Evolutionary conservation across 2,329 filamentous ascomycete species (phyloP).

Genomic region (Pseudogymnoascus sp.): DNA sequence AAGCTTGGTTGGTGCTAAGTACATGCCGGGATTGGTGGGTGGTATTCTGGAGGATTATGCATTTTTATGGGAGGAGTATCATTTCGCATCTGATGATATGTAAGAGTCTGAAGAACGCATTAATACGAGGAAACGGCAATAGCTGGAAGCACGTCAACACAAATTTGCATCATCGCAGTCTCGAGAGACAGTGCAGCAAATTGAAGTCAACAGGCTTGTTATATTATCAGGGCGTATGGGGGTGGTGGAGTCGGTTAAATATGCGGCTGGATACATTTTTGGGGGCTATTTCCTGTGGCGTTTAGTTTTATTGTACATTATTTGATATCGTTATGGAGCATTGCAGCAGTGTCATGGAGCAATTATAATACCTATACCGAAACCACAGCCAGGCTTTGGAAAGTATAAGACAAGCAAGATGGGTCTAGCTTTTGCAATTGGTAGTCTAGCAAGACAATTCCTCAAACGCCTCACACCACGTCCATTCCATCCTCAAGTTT

Average conservation of each 20-base stretch:
- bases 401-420: not conserved
- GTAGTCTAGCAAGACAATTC: not conserved
- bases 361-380: not conserved
- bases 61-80: slow-evolving; percentile 96
- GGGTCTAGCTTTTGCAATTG: not conserved
- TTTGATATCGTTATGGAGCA: not conserved
- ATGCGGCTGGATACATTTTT: not conserved
- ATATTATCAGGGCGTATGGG: not conserved
- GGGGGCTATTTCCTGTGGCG: not conserved
- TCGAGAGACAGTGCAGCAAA: not conserved
- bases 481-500: not conserved
- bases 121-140: not conserved
- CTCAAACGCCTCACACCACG: not conserved
- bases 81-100: slow-evolving; percentile 47
- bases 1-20: slow-evolving; percentile 44
- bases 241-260: not conserved
- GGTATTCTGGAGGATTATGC: slow-evolving; percentile 93
- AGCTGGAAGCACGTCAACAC: not conserved
- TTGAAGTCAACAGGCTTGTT: not conserved
- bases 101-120: not conserved
- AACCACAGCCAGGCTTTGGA: not conserved
- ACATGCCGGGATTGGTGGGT: slow-evolving; percentile 71
- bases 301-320: not conserved
- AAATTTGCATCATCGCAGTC: not conserved
- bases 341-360: not conserved